These are phyloP conservation scores for Striga hermonthica DNA, from an alignment of 305 asterid genomes.

Conservation along the genomic window DNA sequence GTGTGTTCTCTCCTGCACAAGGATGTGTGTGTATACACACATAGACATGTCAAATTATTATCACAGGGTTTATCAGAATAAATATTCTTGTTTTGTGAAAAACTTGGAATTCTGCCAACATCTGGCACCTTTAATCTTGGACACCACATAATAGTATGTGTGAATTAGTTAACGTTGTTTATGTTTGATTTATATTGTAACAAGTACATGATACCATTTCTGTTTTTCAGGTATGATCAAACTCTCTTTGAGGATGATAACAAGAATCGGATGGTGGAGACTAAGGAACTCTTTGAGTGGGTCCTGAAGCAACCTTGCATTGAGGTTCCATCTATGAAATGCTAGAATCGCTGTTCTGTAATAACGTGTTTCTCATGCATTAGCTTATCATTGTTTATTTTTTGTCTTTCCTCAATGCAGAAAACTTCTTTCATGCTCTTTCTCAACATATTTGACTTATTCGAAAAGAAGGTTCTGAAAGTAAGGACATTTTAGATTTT, in stretches of 20 bases:
- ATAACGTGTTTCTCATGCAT: slow-evolving; percentile 22
- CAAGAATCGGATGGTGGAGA: slow-evolving; percentile 90
- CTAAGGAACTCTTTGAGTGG: slow-evolving; percentile 97
- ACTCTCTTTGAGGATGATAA: slow-evolving; percentile 92
- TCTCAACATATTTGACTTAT: slow-evolving; percentile 94
- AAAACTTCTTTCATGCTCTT: slow-evolving; percentile 97
- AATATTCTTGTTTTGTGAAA: slow-evolving; percentile 1
- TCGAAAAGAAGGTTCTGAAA: slow-evolving; percentile 87
- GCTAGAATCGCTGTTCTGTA: slow-evolving; percentile 19
- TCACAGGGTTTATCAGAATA: slow-evolving; percentile 19
- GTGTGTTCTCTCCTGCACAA: too few species aligned
- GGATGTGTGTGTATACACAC: not conserved
- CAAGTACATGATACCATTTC: slow-evolving; percentile 16
- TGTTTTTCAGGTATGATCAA: slow-evolving; percentile 77
- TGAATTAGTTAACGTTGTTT: slow-evolving; percentile 19
- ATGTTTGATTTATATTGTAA: slow-evolving; percentile 6
- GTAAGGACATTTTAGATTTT: slow-evolving; percentile 48
- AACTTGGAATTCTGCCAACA: slow-evolving; percentile 8
- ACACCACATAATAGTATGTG: slow-evolving; percentile 10
- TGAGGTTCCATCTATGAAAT: slow-evolving; percentile 53
- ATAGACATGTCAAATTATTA: not conserved
- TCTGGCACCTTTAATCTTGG: slow-evolving; percentile 10
- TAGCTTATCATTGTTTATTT: slow-evolving; percentile 14
- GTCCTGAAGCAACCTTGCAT: slow-evolving; percentile 94
- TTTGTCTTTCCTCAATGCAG: slow-evolving; percentile 46